Percentiles rank a stretch among this genome's conserved stretches.
Conservation (phyloP, 352 stramenopile genomes). For the Phytophthora pini region DNA sequence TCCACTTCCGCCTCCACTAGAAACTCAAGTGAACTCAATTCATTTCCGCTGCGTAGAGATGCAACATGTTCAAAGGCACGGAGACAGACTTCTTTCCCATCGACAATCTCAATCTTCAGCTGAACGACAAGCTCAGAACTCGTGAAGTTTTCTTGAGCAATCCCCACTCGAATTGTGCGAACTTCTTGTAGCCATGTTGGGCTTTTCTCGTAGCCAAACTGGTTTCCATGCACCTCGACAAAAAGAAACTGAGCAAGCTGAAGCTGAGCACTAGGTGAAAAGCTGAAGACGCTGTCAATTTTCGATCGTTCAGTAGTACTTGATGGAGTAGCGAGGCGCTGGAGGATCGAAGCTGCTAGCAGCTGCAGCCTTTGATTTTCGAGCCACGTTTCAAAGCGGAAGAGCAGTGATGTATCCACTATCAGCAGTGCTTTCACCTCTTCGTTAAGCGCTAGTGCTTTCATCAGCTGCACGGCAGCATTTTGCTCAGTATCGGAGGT, state of each 20-base stretch:
- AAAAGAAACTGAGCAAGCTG: constrained; percentile 45
- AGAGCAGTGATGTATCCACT: constrained; percentile 13
- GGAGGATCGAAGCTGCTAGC: constrained; percentile 15
- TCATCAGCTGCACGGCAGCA: constrained; percentile 29
- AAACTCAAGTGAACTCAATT: constrained; percentile 7
- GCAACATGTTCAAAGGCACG: constrained; percentile 13
- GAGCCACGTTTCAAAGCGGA: constrained; percentile 22
- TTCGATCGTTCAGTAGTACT: background rate
- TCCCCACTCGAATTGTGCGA: constrained; percentile 1
- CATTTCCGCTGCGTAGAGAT: background rate
- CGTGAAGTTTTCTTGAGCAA: background rate
- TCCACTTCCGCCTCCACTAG: background rate
- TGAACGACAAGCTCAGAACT: background rate
- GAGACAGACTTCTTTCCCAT: background rate
- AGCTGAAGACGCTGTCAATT: constrained; percentile 19
- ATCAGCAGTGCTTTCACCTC: constrained; percentile 21
- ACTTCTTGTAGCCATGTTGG: background rate
- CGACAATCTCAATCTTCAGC: constrained; percentile 16
- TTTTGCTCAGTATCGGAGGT: constrained; percentile 28
- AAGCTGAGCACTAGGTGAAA: constrained; percentile 36
- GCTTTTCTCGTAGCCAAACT: background rate
- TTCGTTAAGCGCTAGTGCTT: constrained; percentile 30
- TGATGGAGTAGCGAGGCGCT: constrained; percentile 11
- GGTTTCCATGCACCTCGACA: constrained; percentile 17
- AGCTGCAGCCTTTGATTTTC: constrained; percentile 13